phyloP scores from a whole-genome alignment of 495 filamentous ascomycete species.

The Chaetomidium leptoderma region DNA sequence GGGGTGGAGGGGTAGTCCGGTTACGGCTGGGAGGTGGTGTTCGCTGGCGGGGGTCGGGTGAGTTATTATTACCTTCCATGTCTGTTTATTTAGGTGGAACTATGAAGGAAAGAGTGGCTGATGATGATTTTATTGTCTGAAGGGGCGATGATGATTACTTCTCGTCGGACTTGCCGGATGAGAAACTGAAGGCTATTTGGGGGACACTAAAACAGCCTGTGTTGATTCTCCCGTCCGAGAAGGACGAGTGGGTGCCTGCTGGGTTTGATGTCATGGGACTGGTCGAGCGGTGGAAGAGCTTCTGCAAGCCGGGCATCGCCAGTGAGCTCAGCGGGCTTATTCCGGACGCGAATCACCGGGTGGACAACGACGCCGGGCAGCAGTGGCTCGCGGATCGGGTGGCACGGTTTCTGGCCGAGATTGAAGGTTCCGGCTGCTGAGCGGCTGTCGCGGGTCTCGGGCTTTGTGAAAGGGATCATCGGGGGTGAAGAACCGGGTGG shows the following conservation, averaged over 20 bases:
- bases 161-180: slow-evolving; percentile 67
- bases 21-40: slow-evolving; percentile 66
- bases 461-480: too few species aligned
- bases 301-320: slow-evolving; percentile 35
- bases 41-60: slow-evolving; percentile 57
- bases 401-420: slow-evolving; percentile 33
- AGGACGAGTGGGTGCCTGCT: slow-evolving; percentile 66
- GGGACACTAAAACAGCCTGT: slow-evolving; percentile 53
- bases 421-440: slow-evolving; percentile 8
- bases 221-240: slow-evolving; percentile 63
- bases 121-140: background rate
- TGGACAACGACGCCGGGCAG: slow-evolving; percentile 34
- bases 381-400: slow-evolving; percentile 39
- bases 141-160: slow-evolving; percentile 85
- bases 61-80: too few species aligned
- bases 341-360: slow-evolving; percentile 42
- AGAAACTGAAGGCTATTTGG: slow-evolving; percentile 58
- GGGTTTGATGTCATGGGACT: slow-evolving; percentile 60
- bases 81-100: too few species aligned
- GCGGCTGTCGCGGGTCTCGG: slow-evolving; percentile 5
- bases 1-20: slow-evolving; percentile 49
- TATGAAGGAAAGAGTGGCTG: background rate
- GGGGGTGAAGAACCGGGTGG: background rate
- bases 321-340: slow-evolving; percentile 41
- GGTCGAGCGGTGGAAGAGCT: slow-evolving; percentile 56